Evolutionary conservation across 1,139 yeast genomes (phyloP), one percentile per base, ranked within the genome.

Genomic region (Suhomyces ambrosiae): DNA sequence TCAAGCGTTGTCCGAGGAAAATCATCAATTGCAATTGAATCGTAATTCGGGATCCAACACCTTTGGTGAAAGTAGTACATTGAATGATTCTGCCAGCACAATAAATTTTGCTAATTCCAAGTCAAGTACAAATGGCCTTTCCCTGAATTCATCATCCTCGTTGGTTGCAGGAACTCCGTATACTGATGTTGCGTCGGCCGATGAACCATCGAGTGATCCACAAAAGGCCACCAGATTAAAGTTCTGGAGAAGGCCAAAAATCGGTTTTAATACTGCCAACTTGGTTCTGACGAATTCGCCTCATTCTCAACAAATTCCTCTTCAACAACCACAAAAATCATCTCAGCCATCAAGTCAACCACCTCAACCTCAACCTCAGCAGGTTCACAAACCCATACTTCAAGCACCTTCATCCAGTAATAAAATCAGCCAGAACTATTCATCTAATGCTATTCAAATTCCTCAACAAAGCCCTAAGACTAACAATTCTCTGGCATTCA

Each of bases 191-290:
- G 11, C 30, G 10, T 22, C 21, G n/a, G 39, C 32, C n/a, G 48
- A 46, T 16, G 71, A 63, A 4, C 71, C 68, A n/a, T 50, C 49
- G 10, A 54, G 54, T 2, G 76, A 71, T 35, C 59, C 74, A 1
- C 72, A 68, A 39, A 68, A 65, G 47, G 76, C 77, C 4, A 70
- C 76, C 1, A 58, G 72, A 41, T 60, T 73, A 44, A 74, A 66
- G 50, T 78, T 78, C 53, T 78, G 83, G 83, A 66, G 79, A 53
- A 60, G 79, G 46, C 76, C 78, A 3, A 71, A 65, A 48, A 56
- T 62, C 7, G 53, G 58, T 2, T 40, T 42, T 24, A 44, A 45
- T 26, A 43, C 35, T 4, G 39, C 50, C 13, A 44, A 46, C n/a
- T 37, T 45, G 33, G 48, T 38, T n/a, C 40, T 21, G 35, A 29